Evolutionary conservation across 1,284 basidiomycete species (phyloP), one percentile per base, ranked within the genome.

Genomic region (Ustilago trichophora): DNA sequence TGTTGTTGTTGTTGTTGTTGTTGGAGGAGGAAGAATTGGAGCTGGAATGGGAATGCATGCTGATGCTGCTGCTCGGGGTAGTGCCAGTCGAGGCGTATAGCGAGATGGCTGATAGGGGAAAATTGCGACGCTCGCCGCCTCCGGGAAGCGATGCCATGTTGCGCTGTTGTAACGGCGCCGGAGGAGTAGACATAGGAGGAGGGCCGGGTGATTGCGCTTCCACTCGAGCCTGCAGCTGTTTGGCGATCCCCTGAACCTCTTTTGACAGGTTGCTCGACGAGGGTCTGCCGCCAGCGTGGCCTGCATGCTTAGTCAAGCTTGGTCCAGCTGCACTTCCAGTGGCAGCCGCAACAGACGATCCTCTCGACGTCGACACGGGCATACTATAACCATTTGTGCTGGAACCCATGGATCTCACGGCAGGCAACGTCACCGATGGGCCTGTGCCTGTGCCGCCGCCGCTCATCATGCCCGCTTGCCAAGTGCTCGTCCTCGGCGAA

Each of bases 171-270:
- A n/a, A n/a, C n/a, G n/a, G n/a, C n/a, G n/a, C n/a, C n/a, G n/a
- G n/a, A n/a, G n/a, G n/a, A n/a, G n/a, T n/a, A n/a, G n/a, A n/a
- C n/a, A n/a, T n/a, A n/a, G n/a, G n/a, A n/a, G n/a, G n/a, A n/a
- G n/a, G 31, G 13, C 52, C 48, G 8, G 64, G 64, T 8, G 57
- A 52, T 34, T 62, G 65, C 29, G 65, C 65, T 40, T 68, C 49
- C 6, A 68, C 65, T n/a, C 65, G 65, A 38, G 57, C 65, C 19
- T 68, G 65, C 33, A 68, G 21, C 38, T 62, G 65, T 35, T 68
- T 62, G 2, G 57, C 58, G 9, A 68, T 58, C 8, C 58, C 65
- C 36, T 68, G 65, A 16, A 68, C 65, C 33, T 67, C 64, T 34
- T 53, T 60, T 2, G 65, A 68, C 9, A 68, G 37, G 50, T 46